Base-by-base conservation (phyloP, 1,139 yeast species). In the Nakaseomyces uthaithaninus region DNA sequence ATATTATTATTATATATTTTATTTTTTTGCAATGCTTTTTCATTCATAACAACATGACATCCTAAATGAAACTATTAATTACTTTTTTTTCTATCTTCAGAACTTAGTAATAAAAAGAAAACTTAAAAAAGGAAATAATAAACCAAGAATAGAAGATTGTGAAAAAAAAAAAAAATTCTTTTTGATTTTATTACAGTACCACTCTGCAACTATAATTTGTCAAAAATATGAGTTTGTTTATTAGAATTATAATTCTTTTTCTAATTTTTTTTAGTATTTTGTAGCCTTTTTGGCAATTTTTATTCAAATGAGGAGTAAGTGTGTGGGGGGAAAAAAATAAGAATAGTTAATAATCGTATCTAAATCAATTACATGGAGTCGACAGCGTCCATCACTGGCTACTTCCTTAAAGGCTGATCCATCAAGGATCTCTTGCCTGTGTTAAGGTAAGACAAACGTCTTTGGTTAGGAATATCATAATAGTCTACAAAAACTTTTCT, bases 401-500 rank as follows among this genome's bases (percentile, higher is more conserved):
- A 38, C 5, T 41, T 39, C 16, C 24, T 31, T 10, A 36, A 37
- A 10, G 33, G n/a, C 22, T 28, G 33, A 3, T 28, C 33, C 20
- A 28, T 17, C 12, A 28, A 17, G 18, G 33, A 12, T 28, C 33
- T 28, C 22, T 17, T 28, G n/a, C 33, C 33, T 2, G 22, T 6
- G 12, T 28, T 28, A 17, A 17, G 33, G 5, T 16, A 28, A 7
- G 33, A 8, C 17, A 28, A 40, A 59, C 33, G 37, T 51, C 52
- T 39, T 60, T 59, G 43, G 22, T 16, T 28, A 9, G 33, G 33
- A 20, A 28, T 28, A 6, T 28, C 35, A 17, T 31, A 31, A 10
- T 60, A 59, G 36, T 55, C 60, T 33, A 47, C 50, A 31, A 65
- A 66, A 9, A 86, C 75, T 60, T 85, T 80, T 54, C 98, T 70